phyloP scores from a whole-genome alignment of 2,329 filamentous ascomycete genomes.

The Hymenoscyphus occultus region DNA sequence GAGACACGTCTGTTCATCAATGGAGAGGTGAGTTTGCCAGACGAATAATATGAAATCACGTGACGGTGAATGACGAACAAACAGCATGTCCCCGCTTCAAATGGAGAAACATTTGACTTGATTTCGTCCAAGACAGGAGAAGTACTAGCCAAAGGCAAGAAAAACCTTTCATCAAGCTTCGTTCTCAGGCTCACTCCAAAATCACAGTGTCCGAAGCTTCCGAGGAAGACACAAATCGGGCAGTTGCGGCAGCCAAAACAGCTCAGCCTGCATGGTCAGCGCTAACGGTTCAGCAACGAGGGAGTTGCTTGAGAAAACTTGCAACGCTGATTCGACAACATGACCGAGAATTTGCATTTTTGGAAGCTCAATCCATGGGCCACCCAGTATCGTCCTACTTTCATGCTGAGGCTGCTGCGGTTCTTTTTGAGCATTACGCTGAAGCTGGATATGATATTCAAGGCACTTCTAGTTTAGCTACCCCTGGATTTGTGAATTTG shows the following conservation, averaged over 20 bases:
- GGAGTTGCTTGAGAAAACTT: slow-evolving; percentile 44
- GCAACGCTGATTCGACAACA: slow-evolving; percentile 43
- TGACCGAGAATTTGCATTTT: slow-evolving; percentile 46
- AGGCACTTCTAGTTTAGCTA: slow-evolving; percentile 36
- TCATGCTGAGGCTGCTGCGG: slow-evolving; percentile 28
- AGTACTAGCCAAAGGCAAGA: slow-evolving; percentile 36
- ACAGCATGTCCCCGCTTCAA: slow-evolving; percentile 45
- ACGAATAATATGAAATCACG: neutral
- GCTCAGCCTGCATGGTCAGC: slow-evolving; percentile 47
- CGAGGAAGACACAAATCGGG: slow-evolving; percentile 42
- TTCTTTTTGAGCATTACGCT: slow-evolving; percentile 33
- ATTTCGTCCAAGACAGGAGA: slow-evolving; percentile 44
- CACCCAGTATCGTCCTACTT: slow-evolving; percentile 34
- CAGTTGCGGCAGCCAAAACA: slow-evolving; percentile 44
- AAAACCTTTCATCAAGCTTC: neutral
- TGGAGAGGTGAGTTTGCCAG: slow-evolving; percentile 41
- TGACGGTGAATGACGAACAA: neutral
- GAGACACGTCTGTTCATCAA: slow-evolving; percentile 46
- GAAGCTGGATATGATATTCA: slow-evolving; percentile 38
- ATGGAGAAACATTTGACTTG: slow-evolving; percentile 45
- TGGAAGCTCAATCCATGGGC: slow-evolving; percentile 40
- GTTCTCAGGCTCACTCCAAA: slow-evolving; percentile 1
- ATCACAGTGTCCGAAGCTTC: slow-evolving; percentile 44
- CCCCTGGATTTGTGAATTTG: slow-evolving; percentile 65
- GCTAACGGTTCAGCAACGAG: slow-evolving; percentile 41